Evolutionary conservation across 306 rosid species (phyloP), one percentile per base, ranked within the genome.

Genomic region (Leucaena leucocephala): DNA sequence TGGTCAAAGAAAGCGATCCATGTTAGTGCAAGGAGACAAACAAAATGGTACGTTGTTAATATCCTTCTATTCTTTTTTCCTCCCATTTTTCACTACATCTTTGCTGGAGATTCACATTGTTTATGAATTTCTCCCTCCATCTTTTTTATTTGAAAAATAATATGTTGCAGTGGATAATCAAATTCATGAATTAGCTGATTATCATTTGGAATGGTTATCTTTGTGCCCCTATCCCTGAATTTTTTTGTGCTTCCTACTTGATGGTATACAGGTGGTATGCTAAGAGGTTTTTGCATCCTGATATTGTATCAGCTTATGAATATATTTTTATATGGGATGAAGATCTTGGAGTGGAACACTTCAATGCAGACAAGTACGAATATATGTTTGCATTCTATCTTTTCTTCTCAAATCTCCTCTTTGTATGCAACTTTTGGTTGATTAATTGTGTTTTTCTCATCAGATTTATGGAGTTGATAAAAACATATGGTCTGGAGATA

Each of bases 241-340:
- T 27, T 27, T 27, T 27, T 27, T 27, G 79, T 48, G 17, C 81
- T 49, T 73, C 82, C 45, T 72, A 68, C 78, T 80, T 85, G 70
- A 68, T 83, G 78, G 75, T 74, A 62, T 76, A 74, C 85, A 96
- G 98, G 99, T 96, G 99, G 99, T 96, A 93, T 86, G 99, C 97
- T 44, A 93, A 96, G 81, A 90, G 99, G 84, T 96, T 93, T 88
- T 83, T 96, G 92, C 99, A 93, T 90, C 99, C 99, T 70, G 97
- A 96, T 90, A 81, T 96, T 57, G 92, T 96, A 48, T 80, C 97
- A 55, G 91, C 96, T 64, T 96, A 87, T 91, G 98, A 93, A 54
- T 96, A 91, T 84, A 91, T 96, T 84, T 96, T 96, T 80, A 96
- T 96, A 71, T 96, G 99, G 99, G 99, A 96, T 78, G 98, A 96